Percentiles rank a stretch among this genome's conserved stretches.
phyloP scores from a whole-genome alignment of 495 filamentous ascomycete species.

The Aspergillus steynii region DNA sequence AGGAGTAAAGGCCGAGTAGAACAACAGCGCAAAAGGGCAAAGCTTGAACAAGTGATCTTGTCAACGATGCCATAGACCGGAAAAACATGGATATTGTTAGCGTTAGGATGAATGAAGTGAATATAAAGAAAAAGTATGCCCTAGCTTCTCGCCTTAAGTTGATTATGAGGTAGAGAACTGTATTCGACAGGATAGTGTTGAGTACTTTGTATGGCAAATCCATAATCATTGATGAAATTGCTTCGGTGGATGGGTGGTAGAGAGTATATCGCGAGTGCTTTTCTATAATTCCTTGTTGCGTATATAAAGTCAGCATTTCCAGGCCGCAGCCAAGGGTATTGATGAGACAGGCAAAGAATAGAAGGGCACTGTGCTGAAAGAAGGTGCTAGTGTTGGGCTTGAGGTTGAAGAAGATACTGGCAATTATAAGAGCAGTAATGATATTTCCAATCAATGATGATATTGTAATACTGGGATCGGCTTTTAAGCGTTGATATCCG shows the following conservation, averaged over 20 bases:
- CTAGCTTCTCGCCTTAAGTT: constrained; percentile 47
- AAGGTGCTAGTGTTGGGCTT: constrained; percentile 65
- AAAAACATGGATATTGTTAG: constrained; percentile 63
- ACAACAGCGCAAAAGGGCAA: constrained; percentile 50
- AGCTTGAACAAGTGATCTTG: constrained; percentile 52
- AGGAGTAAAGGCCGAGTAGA: constrained; percentile 51
- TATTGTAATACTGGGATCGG: constrained; percentile 75
- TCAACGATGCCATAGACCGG: constrained; percentile 49
- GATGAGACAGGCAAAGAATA: constrained; percentile 91
- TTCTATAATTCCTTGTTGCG: constrained; percentile 65
- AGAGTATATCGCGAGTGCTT: constrained; percentile 68
- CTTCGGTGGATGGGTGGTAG: constrained; percentile 66
- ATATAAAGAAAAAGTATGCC: constrained; percentile 62
- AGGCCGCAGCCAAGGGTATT: constrained; percentile 85
- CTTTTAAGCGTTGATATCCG: constrained; percentile 60
- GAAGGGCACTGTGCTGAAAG: constrained; percentile 76
- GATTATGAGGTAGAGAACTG: constrained; percentile 63
- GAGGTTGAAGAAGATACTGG: constrained; percentile 85
- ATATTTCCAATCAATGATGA: constrained; percentile 77
- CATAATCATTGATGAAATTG: constrained; percentile 58
- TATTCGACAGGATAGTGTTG: constrained; percentile 54
- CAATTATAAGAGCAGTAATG: constrained; percentile 80
- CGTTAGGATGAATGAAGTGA: constrained; percentile 55
- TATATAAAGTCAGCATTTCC: constrained; percentile 67
- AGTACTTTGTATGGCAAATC: constrained; percentile 61